Conservation (phyloP, 2,329 filamentous ascomycete genomes). For the Colletotrichum zoysiae region DNA sequence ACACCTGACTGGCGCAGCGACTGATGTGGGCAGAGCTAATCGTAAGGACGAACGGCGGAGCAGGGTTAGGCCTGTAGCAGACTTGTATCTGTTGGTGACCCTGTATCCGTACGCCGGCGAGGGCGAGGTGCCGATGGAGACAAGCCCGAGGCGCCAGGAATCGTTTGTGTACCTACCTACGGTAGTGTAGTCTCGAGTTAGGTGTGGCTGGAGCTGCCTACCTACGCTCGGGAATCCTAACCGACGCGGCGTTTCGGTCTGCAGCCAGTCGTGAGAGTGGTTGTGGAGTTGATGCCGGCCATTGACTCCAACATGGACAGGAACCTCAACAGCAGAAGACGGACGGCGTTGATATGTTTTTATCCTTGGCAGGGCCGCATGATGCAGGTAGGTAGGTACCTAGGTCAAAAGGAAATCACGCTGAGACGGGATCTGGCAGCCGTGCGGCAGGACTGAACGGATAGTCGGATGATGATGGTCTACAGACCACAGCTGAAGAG, state of each 20-base stretch:
- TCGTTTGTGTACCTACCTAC: background rate
- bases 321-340: slow-evolving; percentile 16
- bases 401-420: slow-evolving; percentile 24
- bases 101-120: background rate
- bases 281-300: too few relatives aligned
- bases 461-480: slow-evolving; percentile 4
- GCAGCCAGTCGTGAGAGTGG: background rate
- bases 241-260: slow-evolving; percentile 9
- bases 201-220: background rate
- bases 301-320: background rate
- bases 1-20: slow-evolving; percentile 6
- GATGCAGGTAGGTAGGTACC: slow-evolving; percentile 36
- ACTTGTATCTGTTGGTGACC: slow-evolving; percentile 5
- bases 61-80: slow-evolving; percentile 27
- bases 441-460: slow-evolving; percentile 13
- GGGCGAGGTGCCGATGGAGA: slow-evolving; percentile 15
- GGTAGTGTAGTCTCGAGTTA: slow-evolving; percentile 1
- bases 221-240: background rate
- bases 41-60: slow-evolving; percentile 11
- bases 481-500: background rate
- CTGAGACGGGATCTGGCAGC: slow-evolving; percentile 25
- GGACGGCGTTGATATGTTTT: slow-evolving; percentile 16
- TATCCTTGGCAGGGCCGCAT: slow-evolving; percentile 36
- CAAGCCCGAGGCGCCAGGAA: slow-evolving; percentile 20
- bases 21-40: slow-evolving; percentile 20